These are phyloP conservation scores for Testicularia cyperi DNA, from an alignment of 1,284 basidiomycete species.

Conservation along the genomic window DNA sequence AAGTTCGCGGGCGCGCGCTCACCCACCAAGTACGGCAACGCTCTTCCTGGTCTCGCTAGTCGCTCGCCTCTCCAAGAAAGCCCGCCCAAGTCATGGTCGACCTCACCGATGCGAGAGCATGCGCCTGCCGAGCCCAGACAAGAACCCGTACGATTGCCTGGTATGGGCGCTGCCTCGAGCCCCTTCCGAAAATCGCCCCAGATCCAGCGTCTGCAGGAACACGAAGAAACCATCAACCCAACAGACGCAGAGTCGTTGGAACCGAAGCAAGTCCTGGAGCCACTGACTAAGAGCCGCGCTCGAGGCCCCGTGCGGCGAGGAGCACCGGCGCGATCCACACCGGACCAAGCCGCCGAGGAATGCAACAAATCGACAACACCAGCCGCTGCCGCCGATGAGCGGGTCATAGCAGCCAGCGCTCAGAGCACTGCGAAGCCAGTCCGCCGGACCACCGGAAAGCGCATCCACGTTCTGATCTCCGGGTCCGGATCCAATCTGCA, in stretches of 20 bases:
- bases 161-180: constrained; percentile 27
- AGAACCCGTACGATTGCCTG: constrained; percentile 36
- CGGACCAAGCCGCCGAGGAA: no score
- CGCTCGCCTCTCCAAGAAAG: constrained; percentile 25
- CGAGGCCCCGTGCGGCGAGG: constrained; percentile 1
- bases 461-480: constrained; percentile 57
- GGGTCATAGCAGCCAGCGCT: no score
- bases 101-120: constrained; percentile 16
- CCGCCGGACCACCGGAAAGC: constrained; percentile 43
- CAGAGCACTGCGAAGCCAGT: constrained; percentile 10
- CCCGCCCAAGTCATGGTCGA: constrained; percentile 1
- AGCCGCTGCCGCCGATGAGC: background rate
- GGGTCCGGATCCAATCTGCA: constrained; percentile 79
- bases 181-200: no score
- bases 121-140: constrained; percentile 16
- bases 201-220: constrained; percentile 5
- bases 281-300: constrained; percentile 3
- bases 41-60: constrained; percentile 32
- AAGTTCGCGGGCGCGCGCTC: constrained; percentile 17
- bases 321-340: no score
- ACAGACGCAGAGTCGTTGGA: background rate
- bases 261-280: background rate
- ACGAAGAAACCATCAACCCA: background rate
- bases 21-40: constrained; percentile 38
- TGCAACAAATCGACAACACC: no score